These are phyloP conservation scores for Blumeriella jaapii DNA, from an alignment of 2,329 filamentous ascomycete species.

Conservation along the genomic window DNA sequence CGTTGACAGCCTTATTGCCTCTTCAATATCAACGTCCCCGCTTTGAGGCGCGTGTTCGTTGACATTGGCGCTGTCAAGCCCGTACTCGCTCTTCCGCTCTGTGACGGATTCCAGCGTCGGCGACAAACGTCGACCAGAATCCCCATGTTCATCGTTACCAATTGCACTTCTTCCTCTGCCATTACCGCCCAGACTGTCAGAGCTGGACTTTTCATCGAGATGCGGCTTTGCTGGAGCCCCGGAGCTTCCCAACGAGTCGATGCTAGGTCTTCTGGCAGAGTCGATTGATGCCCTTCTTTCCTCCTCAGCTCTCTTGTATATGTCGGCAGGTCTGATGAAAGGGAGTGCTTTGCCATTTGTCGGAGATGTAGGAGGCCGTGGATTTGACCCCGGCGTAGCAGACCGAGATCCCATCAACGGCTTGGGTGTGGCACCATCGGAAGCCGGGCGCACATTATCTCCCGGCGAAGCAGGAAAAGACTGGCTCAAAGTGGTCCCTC, in stretches of 20 bases:
- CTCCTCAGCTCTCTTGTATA: slow-evolving; percentile 62
- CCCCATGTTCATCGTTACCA: slow-evolving; percentile 28
- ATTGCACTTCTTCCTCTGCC: slow-evolving; percentile 13
- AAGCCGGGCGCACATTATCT: slow-evolving; percentile 7
- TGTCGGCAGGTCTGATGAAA: slow-evolving; percentile 64
- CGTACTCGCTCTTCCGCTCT: slow-evolving; percentile 49
- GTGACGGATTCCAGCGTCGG: slow-evolving; percentile 40
- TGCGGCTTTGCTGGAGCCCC: slow-evolving; percentile 14
- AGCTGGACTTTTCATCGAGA: slow-evolving; percentile 18
- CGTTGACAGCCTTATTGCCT: slow-evolving; percentile 29
- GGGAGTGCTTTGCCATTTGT: slow-evolving; percentile 39
- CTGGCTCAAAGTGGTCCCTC: slow-evolving; percentile 50
- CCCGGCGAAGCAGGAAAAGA: slow-evolving; percentile 27
- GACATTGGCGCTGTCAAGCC: slow-evolving; percentile 33
- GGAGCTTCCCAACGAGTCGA: slow-evolving; percentile 36
- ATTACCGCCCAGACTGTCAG: slow-evolving; percentile 16
- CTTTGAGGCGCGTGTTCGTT: slow-evolving; percentile 10
- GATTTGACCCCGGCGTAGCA: slow-evolving; percentile 29
- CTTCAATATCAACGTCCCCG: slow-evolving; percentile 12
- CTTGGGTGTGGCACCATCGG: slow-evolving; percentile 14
- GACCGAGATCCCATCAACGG: slow-evolving; percentile 28
- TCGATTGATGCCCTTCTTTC: slow-evolving; percentile 49
- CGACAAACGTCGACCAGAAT: slow-evolving; percentile 29
- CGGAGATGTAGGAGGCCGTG: slow-evolving; percentile 26
- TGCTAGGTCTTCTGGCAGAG: slow-evolving; percentile 39